A percentile compares a stretch with the other conserved stretches of the same genome.
phyloP scores from a whole-genome alignment of 176 grass and related monocot species.

The Musa itinerans region DNA sequence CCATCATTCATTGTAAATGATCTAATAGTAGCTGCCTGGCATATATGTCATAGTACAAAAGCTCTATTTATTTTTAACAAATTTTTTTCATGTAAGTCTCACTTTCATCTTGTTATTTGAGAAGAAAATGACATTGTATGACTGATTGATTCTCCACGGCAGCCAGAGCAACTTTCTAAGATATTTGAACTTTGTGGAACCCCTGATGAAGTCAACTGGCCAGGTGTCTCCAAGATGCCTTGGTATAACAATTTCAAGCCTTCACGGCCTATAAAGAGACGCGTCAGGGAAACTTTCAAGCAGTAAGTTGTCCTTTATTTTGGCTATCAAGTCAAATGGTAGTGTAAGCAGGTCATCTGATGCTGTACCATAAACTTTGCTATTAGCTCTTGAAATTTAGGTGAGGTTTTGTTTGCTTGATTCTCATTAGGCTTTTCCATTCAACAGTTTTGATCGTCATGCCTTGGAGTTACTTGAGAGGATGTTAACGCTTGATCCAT shows the following conservation, averaged over 20 bases:
- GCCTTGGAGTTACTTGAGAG: slow-evolving; percentile 75
- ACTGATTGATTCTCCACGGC: slow-evolving; percentile 13
- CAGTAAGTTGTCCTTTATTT: slow-evolving; percentile 42
- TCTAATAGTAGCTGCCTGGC: not conserved
- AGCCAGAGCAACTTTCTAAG: slow-evolving; percentile 77
- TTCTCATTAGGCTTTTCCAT: slow-evolving; percentile 7
- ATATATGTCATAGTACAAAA: not conserved
- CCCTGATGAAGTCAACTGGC: slow-evolving; percentile 72
- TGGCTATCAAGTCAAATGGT: too few species aligned
- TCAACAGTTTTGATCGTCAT: slow-evolving; percentile 67
- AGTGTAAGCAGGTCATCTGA: not conserved
- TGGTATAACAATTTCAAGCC: slow-evolving; percentile 97
- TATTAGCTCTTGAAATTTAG: not conserved
- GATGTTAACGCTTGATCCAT: slow-evolving; percentile 76
- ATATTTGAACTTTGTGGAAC: slow-evolving; percentile 95
- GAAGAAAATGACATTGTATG: not conserved
- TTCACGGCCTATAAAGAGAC: slow-evolving; percentile 47
- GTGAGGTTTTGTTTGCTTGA: not conserved
- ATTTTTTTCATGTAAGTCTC: not conserved
- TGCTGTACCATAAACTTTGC: not conserved
- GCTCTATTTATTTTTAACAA: not conserved
- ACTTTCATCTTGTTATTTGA: slow-evolving; percentile 2
- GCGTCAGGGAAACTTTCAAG: slow-evolving; percentile 73
- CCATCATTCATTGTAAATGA: not conserved
- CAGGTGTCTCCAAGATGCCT: slow-evolving; percentile 77